Base-by-base conservation (phyloP, 441 rosid species). In the Brassica balearica region DNA sequence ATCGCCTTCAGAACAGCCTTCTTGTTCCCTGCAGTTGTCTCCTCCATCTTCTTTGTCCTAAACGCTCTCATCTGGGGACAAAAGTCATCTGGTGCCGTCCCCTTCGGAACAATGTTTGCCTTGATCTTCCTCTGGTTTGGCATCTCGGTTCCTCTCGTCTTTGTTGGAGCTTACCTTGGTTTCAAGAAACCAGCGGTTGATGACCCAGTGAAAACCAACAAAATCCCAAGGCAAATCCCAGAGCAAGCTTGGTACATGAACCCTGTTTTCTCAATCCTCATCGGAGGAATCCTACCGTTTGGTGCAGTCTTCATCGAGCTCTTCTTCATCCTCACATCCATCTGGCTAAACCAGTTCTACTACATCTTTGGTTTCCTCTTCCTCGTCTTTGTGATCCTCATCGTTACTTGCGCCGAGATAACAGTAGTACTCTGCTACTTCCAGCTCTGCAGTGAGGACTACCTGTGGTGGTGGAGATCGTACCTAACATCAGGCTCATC, bases 221-320 rank as follows among this genome's bases (percentile, higher is more conserved):
- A 88, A 80, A 88, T 88, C 77, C 92, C 92, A 29, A 84, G 92
- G 73, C 92, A 89, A 71, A 89, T 89, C 80, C 92, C 92, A 0
- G 90, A 89, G 81, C 92, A 89, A 76, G 87, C 92, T 51, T 89
- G 92, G 92, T 89, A 89, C 78, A 89, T 89, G 92, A 87, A 87
- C 83, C 90, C 89, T 0, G 43, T 83, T 55, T 89, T 87, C 81
- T 89, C 90, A 41, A 85, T 89, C 70, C 80, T 89, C 6, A 89
- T 88, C 0, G 92, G 92, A 73, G 92, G 92, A 59, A 89, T 89
- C 48, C 79, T 89, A 8, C 92, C 89, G 11, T 89, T 88, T 22
- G 90, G 92, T 43, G 92, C 90, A 0, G 90, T 88, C 63, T 88
- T 88, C 81, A 88, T 87, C 12, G 90, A 88, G 74, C 90, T 88